These are phyloP conservation scores for Cladosporium sp. DNA, from an alignment of 2,329 filamentous ascomycete species.

Conservation along the genomic window DNA sequence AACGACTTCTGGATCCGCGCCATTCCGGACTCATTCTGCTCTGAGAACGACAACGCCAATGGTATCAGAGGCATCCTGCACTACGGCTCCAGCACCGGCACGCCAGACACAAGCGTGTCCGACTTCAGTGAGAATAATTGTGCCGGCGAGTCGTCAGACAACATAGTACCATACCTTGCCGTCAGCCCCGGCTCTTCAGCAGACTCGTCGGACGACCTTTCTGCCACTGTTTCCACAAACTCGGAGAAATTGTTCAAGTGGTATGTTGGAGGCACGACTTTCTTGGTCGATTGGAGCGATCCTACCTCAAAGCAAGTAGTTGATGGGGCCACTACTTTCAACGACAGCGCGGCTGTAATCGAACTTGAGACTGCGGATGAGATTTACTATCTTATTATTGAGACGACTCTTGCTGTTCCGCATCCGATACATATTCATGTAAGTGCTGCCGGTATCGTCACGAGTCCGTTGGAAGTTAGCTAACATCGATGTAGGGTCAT, in stretches of 20 bases:
- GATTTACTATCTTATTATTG: constrained; percentile 39
- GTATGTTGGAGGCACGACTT: constrained; percentile 37
- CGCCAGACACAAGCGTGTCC: constrained; percentile 31
- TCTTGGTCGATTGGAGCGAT: constrained; percentile 35
- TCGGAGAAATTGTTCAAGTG: constrained; percentile 34
- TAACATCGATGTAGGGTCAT: background rate
- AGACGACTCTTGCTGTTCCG: constrained; percentile 32
- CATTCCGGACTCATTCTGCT: constrained; percentile 38
- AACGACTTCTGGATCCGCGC: constrained; percentile 34
- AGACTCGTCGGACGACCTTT: constrained; percentile 23
- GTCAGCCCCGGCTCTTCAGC: constrained; percentile 24
- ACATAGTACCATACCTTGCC: constrained; percentile 32
- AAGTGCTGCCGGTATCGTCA: background rate
- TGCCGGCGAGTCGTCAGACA: constrained; percentile 33
- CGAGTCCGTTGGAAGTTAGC: background rate
- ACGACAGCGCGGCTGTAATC: constrained; percentile 31
- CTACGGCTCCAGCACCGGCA: constrained; percentile 31
- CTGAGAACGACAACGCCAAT: constrained; percentile 31
- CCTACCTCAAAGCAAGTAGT: constrained; percentile 36
- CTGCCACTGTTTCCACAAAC: constrained; percentile 29
- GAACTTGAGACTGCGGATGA: constrained; percentile 29
- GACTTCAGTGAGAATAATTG: constrained; percentile 33
- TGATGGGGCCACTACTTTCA: constrained; percentile 29
- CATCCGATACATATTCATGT: constrained; percentile 26
- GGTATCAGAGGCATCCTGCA: constrained; percentile 33